Conservation (phyloP, 2,329 filamentous ascomycete species). For the Bipolaris sorokiniana region DNA sequence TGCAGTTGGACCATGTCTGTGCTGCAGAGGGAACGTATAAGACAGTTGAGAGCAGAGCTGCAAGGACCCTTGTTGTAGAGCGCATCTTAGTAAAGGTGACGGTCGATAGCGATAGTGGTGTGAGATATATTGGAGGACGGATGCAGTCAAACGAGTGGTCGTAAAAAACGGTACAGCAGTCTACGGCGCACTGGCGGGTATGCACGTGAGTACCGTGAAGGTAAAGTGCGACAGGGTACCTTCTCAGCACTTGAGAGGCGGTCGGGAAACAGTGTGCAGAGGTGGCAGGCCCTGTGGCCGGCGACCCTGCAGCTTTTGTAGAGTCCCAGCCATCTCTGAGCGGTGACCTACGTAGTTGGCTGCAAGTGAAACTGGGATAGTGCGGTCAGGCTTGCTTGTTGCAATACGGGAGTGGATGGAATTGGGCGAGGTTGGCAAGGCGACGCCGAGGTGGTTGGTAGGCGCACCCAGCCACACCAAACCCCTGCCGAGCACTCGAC, state of each 20-base stretch:
- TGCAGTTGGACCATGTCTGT: constrained; percentile 64
- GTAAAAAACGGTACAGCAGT: constrained; percentile 11
- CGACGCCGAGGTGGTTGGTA: constrained; percentile 34
- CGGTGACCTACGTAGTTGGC: constrained; percentile 34
- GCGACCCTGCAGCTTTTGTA: constrained; percentile 37
- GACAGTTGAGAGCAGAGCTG: constrained; percentile 49
- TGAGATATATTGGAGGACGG: constrained; percentile 13
- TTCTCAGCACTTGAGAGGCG: constrained; percentile 30
- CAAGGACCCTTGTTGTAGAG: constrained; percentile 43
- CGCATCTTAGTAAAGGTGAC: constrained; percentile 36
- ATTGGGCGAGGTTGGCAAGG: constrained; percentile 44
- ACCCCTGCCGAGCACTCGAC: constrained; percentile 11
- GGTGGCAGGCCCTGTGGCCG: constrained; percentile 22
- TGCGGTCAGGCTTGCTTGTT: constrained; percentile 22
- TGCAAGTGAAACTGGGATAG: constrained; percentile 28
- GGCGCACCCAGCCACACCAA: constrained; percentile 35
- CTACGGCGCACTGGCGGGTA: constrained; percentile 14
- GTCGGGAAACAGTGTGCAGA: constrained; percentile 29
- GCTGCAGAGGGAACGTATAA: constrained; percentile 51
- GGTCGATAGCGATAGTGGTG: constrained; percentile 11
- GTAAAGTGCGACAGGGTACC: constrained; percentile 19
- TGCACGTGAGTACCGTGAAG: constrained; percentile 16
- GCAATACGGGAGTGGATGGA: constrained; percentile 38
- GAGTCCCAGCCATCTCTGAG: constrained; percentile 45
- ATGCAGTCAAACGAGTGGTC: neutral